Conservation (phyloP, 2,329 filamentous ascomycete species). For the Sporothrix pseudoabietina region DNA sequence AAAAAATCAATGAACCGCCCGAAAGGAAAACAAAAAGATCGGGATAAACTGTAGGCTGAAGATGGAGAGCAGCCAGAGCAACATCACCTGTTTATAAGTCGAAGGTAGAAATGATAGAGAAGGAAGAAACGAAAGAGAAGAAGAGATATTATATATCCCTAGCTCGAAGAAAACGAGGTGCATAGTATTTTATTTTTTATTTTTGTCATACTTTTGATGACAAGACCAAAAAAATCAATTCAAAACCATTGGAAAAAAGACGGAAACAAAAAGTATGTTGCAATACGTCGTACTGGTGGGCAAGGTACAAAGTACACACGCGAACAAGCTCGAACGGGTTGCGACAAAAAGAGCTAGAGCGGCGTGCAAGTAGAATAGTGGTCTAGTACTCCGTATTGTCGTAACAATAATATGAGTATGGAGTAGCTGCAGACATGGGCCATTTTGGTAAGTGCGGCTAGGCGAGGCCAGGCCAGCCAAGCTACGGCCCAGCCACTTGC, state of each 20-base stretch:
- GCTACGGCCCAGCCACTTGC: constrained; percentile 26
- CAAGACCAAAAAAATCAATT: neutral
- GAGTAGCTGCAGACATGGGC: constrained; percentile 23
- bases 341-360: constrained; percentile 10
- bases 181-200: constrained; percentile 16
- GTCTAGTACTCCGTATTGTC: constrained; percentile 15
- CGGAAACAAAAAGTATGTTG: constrained; percentile 14
- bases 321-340: constrained; percentile 17
- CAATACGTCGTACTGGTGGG: neutral
- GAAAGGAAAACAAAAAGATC: constrained; percentile 18
- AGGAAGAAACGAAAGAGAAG: constrained; percentile 13
- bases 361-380: constrained; percentile 13
- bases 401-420: constrained; percentile 17
- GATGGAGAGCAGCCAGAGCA: neutral
- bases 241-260: constrained; percentile 4
- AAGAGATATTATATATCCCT: constrained; percentile 25
- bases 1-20: neutral
- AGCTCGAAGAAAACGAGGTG: neutral
- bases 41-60: neutral
- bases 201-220: constrained; percentile 13
- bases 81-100: neutral
- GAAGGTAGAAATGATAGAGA: neutral
- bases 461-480: constrained; percentile 27
- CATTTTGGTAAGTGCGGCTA: constrained; percentile 30
- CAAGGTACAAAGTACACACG: constrained; percentile 17